Conservation (phyloP, 805 yeast genomes). For the Kodamaea nitidulidarum region DNA sequence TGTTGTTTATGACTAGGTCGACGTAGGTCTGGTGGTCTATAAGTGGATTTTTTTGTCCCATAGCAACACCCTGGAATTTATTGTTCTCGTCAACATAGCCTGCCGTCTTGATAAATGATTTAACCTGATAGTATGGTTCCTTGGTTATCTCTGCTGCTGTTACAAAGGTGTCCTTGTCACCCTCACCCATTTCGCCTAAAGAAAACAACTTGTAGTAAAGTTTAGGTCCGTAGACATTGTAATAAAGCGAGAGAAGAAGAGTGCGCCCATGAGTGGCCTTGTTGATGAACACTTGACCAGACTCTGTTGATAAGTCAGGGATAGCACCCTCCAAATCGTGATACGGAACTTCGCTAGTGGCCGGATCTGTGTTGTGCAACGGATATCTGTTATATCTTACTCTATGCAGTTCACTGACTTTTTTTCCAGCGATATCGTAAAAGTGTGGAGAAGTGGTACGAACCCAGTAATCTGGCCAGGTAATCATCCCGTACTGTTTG, state of each 20-base stretch:
- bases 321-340: slow-evolving; percentile 67
- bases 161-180: slow-evolving; percentile 20
- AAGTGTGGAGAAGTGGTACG: slow-evolving; percentile 34
- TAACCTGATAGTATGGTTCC: slow-evolving; percentile 27
- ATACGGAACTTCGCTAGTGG: slow-evolving; percentile 34
- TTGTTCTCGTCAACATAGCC: slow-evolving; percentile 24
- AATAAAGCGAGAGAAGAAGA: slow-evolving; percentile 57
- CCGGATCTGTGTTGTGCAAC: slow-evolving; percentile 9
- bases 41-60: slow-evolving; percentile 15
- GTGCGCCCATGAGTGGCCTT: slow-evolving; percentile 56
- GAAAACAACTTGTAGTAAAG: slow-evolving; percentile 57
- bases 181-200: slow-evolving; percentile 43
- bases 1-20: slow-evolving; percentile 8
- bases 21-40: slow-evolving; percentile 9
- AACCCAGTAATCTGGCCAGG: slow-evolving; percentile 45
- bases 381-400: slow-evolving; percentile 25
- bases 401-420: slow-evolving; percentile 27
- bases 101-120: slow-evolving; percentile 32
- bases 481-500: slow-evolving; percentile 31
- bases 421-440: slow-evolving; percentile 32
- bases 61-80: slow-evolving; percentile 32
- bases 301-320: slow-evolving; percentile 66
- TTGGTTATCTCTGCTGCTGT: slow-evolving; percentile 17
- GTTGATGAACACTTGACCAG: slow-evolving; percentile 61
- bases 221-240: slow-evolving; percentile 61